Conservation (phyloP, 2,329 filamentous ascomycete genomes). For the Blastomyces emzantsi region DNA sequence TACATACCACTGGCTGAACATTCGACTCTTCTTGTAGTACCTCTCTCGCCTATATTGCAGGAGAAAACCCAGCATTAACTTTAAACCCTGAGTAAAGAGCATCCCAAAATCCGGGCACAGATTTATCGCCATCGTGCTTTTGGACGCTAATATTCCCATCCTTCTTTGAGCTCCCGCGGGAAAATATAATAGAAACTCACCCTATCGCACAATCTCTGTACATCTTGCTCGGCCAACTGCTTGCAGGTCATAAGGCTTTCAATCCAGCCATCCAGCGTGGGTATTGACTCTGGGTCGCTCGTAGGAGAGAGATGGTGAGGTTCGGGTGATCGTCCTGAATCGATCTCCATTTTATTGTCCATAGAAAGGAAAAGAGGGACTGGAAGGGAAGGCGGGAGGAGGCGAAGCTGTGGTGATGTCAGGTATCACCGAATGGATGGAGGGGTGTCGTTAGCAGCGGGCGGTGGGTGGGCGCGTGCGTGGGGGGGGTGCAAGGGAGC, state of each 20-base stretch:
- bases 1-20: conserved; percentile 89
- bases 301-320: conserved; percentile 65
- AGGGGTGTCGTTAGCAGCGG: conserved; percentile 13
- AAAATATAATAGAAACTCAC: conserved; percentile 44
- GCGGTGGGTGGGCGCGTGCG: conserved; percentile 5
- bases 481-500: not conserved
- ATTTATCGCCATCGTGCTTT: not conserved
- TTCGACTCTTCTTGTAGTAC: conserved; percentile 97
- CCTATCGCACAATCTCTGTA: conserved; percentile 96
- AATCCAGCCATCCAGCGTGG: conserved; percentile 95
- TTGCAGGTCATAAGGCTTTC: conserved; percentile 98
- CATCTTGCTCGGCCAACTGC: conserved; percentile 88
- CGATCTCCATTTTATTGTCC: conserved; percentile 97
- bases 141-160: not conserved
- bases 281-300: conserved; percentile 79
- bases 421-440: conserved; percentile 7
- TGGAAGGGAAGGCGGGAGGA: not conserved
- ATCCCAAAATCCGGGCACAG: not conserved
- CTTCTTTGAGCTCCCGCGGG: not conserved
- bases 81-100: not conserved
- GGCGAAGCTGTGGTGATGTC: conserved; percentile 16
- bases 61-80: conserved; percentile 7
- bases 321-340: conserved; percentile 78
- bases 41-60: conserved; percentile 66
- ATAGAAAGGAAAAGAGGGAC: conserved; percentile 40